Evolutionary conservation across 371 early-diverging fungal genomes (phyloP).

Genomic region (Mortierella sp.): DNA sequence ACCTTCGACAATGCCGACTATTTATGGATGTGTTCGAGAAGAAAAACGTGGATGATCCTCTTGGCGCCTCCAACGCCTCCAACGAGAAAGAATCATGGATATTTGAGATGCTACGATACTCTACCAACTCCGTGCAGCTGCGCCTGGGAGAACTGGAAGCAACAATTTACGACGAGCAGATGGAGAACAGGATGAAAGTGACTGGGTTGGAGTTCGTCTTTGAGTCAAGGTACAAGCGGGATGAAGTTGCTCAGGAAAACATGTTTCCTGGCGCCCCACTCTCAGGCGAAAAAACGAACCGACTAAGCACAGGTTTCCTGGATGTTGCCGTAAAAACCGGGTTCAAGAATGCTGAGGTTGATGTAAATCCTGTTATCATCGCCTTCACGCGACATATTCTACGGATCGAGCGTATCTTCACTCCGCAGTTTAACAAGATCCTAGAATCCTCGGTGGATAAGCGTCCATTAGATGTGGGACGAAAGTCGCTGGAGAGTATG

Average conservation of each 20-base stretch:
- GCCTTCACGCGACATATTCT: conserved; percentile 79
- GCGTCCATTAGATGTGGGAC: conserved; percentile 14
- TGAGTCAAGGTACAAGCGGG: conserved; percentile 44
- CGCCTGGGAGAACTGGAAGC: conserved; percentile 42
- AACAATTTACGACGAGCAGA: conserved; percentile 45
- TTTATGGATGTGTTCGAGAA: conserved; percentile 64
- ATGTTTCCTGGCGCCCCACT: conserved; percentile 26
- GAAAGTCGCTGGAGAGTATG: conserved; percentile 40
- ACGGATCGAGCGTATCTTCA: conserved; percentile 78
- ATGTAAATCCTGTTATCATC: conserved; percentile 73
- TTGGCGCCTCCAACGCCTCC: background rate
- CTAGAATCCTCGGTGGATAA: conserved; percentile 53
- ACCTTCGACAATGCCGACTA: conserved; percentile 60
- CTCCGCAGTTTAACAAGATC: conserved; percentile 57
- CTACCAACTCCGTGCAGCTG: conserved; percentile 48
- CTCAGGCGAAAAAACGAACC: conserved; percentile 22
- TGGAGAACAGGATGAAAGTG: conserved; percentile 39
- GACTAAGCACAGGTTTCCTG: conserved; percentile 61
- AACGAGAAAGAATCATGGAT: conserved; percentile 31
- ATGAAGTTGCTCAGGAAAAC: conserved; percentile 26
- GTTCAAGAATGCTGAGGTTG: conserved; percentile 61
- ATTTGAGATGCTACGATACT: conserved; percentile 44
- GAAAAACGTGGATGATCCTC: conserved; percentile 9
- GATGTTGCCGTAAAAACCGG: conserved; percentile 60
- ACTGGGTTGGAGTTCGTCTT: conserved; percentile 37